These are phyloP conservation scores for Boletellus deceptivus DNA, from an alignment of 1,284 basidiomycete species.

Conservation along the genomic window DNA sequence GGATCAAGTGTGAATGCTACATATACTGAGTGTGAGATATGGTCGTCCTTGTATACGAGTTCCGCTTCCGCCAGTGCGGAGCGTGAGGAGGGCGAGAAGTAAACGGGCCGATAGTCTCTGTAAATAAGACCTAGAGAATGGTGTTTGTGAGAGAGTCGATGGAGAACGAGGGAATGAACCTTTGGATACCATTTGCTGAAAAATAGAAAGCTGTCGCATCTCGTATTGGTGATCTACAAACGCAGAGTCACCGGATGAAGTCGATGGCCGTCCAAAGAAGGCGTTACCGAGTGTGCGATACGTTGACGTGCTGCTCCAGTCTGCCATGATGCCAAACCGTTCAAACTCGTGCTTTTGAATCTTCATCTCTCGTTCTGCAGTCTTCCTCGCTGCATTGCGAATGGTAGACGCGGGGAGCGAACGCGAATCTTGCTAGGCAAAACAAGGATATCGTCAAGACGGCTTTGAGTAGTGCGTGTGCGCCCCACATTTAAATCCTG, in stretches of 20 bases:
- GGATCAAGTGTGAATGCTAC: constrained; percentile 69
- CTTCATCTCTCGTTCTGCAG: constrained; percentile 75
- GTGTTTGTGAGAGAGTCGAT: background rate
- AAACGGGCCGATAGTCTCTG: constrained; percentile 85
- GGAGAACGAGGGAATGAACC: constrained; percentile 40
- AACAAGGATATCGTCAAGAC: constrained; percentile 3
- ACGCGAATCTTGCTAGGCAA: constrained; percentile 48
- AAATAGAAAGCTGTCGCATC: constrained; percentile 84
- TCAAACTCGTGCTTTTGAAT: constrained; percentile 82
- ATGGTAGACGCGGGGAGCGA: constrained; percentile 62
- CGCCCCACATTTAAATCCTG: constrained; percentile 61
- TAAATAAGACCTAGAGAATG: constrained; percentile 69
- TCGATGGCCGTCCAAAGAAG: background rate
- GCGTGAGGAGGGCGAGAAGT: constrained; percentile 93
- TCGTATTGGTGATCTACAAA: constrained; percentile 82
- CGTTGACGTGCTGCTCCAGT: constrained; percentile 78
- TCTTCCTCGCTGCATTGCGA: constrained; percentile 68
- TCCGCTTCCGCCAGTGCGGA: constrained; percentile 97
- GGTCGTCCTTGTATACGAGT: constrained; percentile 86
- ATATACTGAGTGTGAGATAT: constrained; percentile 86
- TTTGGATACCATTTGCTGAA: constrained; percentile 86
- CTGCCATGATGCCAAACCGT: constrained; percentile 88
- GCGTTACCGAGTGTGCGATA: constrained; percentile 81
- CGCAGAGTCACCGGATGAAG: background rate
- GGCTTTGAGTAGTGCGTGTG: background rate